These are phyloP conservation scores for Mollisiaceae sp. DNA, from an alignment of 2,329 filamentous ascomycete genomes.

Conservation along the genomic window DNA sequence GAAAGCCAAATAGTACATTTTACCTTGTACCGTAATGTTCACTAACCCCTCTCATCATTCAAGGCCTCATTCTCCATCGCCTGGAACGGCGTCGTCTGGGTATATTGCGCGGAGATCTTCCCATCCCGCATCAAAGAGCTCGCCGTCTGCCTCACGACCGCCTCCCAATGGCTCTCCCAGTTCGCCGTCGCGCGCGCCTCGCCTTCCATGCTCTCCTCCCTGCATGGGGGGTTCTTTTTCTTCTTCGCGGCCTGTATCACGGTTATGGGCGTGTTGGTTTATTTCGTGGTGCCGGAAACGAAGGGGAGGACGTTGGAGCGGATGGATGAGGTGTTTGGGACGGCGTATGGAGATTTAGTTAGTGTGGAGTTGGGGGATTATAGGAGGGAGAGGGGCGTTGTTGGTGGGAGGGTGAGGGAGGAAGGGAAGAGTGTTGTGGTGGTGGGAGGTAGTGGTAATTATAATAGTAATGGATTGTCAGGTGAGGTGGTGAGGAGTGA, in stretches of 20 bases:
- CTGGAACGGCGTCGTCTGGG: slow-evolving; percentile 40
- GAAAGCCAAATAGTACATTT: too few relatives aligned
- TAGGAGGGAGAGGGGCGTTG: slow-evolving; percentile 14
- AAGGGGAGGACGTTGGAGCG: slow-evolving; percentile 77
- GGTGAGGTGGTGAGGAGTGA: neutral
- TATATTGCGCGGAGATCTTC: slow-evolving; percentile 39
- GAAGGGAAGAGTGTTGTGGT: neutral
- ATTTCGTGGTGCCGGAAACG: slow-evolving; percentile 77
- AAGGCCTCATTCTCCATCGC: slow-evolving; percentile 39
- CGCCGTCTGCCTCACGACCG: slow-evolving; percentile 32
- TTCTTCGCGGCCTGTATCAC: slow-evolving; percentile 71
- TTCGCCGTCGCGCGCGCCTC: slow-evolving; percentile 31
- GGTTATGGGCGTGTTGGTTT: slow-evolving; percentile 66
- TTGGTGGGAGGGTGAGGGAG: neutral
- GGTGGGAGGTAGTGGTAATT: too few relatives aligned
- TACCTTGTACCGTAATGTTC: too few relatives aligned
- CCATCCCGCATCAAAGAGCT: slow-evolving; percentile 34
- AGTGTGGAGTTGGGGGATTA: slow-evolving; percentile 12
- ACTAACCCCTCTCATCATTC: neutral
- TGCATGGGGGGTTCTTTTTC: slow-evolving; percentile 37
- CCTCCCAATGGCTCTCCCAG: slow-evolving; percentile 31
- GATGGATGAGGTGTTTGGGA: slow-evolving; percentile 58
- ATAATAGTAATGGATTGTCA: neutral
- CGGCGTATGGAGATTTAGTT: slow-evolving; percentile 27
- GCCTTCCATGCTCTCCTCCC: slow-evolving; percentile 30